phyloP scores from a whole-genome alignment of 371 early-diverging fungal species.

The Lichtheimia ornata region DNA sequence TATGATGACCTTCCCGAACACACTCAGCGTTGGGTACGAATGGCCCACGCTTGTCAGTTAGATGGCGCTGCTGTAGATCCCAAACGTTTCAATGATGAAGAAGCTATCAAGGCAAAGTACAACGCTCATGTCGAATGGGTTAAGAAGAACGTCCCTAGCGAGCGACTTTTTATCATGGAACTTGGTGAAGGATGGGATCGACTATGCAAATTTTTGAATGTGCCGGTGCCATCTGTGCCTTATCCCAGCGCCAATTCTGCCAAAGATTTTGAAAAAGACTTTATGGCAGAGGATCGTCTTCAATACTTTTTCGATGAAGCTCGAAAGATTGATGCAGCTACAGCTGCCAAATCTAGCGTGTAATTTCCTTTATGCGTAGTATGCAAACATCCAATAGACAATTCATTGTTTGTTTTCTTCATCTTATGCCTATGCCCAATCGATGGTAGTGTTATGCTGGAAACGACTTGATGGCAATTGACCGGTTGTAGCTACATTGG shows the following conservation, averaged over 20 bases:
- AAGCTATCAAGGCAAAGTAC: slow-evolving; percentile 18
- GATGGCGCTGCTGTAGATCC: slow-evolving; percentile 20
- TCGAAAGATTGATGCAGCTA: too few species aligned
- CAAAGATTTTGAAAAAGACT: slow-evolving; percentile 1
- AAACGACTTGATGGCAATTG: too few species aligned
- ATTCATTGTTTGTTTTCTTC: too few species aligned
- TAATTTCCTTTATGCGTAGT: too few species aligned
- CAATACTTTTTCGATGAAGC: too few species aligned
- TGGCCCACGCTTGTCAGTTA: slow-evolving; percentile 13
- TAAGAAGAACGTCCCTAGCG: slow-evolving; percentile 26
- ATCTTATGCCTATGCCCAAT: too few species aligned
- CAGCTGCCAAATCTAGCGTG: too few species aligned
- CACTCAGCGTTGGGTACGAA: background rate
- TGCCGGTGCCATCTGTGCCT: slow-evolving; percentile 9
- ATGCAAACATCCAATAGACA: too few species aligned
- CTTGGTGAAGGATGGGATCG: slow-evolving; percentile 34
- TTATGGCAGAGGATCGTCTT: too few species aligned
- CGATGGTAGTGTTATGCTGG: too few species aligned
- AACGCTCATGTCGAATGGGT: slow-evolving; percentile 35
- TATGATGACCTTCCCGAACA: background rate
- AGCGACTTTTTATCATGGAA: slow-evolving; percentile 26
- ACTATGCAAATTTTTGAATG: slow-evolving; percentile 17
- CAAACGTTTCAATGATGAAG: slow-evolving; percentile 18
- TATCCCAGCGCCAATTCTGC: slow-evolving; percentile 21
- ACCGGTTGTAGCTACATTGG: too few species aligned